These are phyloP conservation scores for Ophiostoma perfectum DNA, from an alignment of 2,329 filamentous ascomycete species.

Conservation along the genomic window DNA sequence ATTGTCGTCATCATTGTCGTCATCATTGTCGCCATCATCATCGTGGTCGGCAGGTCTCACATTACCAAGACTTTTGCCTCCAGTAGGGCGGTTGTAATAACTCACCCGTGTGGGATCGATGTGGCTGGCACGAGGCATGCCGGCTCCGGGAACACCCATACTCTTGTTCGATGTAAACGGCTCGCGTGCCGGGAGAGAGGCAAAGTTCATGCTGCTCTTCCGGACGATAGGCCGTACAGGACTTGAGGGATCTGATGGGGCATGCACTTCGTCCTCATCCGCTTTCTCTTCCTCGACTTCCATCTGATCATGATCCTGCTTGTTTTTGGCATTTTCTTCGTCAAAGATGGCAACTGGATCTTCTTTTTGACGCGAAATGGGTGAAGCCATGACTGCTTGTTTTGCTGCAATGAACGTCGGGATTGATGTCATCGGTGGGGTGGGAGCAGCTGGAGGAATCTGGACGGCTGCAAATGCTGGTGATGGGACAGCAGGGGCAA, in stretches of 20 bases:
- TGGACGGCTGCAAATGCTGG: not conserved
- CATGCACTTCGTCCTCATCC: not conserved
- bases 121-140: conserved; percentile 33
- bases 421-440: conserved; percentile 16
- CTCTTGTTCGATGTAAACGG: conserved; percentile 81
- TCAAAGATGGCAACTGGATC: conserved; percentile 6
- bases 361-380: not conserved
- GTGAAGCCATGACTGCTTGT: not conserved
- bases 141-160: conserved; percentile 51
- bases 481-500: not conserved
- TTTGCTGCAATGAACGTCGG: conserved; percentile 15
- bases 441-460: conserved; percentile 19
- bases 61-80: conserved; percentile 64
- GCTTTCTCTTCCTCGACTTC: not conserved
- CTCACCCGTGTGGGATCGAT: conserved; percentile 62
- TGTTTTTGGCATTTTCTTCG: conserved; percentile 4
- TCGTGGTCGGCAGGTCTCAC: conserved; percentile 35
- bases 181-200: conserved; percentile 84
- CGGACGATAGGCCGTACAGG: conserved; percentile 71
- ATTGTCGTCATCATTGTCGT: conserved; percentile 36
- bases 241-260: conserved; percentile 63
- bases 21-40: conserved; percentile 29
- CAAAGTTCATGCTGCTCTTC: conserved; percentile 94
- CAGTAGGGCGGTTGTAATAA: conserved; percentile 67
- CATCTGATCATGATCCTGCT: not conserved